Evolutionary conservation across 2,329 filamentous ascomycete species (phyloP).

Genomic region (Amylocarpus encephaloides): DNA sequence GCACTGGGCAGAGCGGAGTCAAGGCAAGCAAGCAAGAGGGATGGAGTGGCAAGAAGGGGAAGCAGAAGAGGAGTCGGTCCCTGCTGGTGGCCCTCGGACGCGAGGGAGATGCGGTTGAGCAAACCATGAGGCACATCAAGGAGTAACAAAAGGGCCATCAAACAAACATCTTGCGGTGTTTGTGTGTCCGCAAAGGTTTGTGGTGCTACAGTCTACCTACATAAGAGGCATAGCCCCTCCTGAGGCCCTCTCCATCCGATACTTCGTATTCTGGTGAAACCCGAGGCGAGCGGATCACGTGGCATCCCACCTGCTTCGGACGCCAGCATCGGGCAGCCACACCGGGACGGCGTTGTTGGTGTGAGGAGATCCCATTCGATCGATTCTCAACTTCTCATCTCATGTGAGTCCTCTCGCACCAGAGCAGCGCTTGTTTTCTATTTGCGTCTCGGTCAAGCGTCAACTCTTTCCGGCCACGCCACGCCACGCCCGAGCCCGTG

Average conservation of each 20-base stretch:
- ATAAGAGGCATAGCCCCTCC: background rate
- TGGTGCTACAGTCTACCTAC: background rate
- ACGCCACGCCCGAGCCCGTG: no score
- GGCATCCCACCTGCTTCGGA: no score
- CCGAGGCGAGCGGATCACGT: background rate
- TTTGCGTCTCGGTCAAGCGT: background rate
- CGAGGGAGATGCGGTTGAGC: slow-evolving; percentile 6
- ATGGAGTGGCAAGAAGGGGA: background rate
- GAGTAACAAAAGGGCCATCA: slow-evolving; percentile 7
- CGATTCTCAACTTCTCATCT: background rate
- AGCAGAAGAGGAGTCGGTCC: background rate
- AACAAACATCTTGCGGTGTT: slow-evolving; percentile 7
- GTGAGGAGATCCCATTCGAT: no score
- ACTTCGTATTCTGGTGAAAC: slow-evolving; percentile 8
- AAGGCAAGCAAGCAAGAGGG: no score
- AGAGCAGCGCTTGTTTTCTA: background rate
- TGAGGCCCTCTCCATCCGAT: slow-evolving; percentile 9
- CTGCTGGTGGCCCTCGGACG: slow-evolving; percentile 10
- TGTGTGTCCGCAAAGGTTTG: background rate
- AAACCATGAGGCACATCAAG: slow-evolving; percentile 16
- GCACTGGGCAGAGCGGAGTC: no score
- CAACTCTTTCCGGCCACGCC: background rate
- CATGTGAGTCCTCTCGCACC: background rate
- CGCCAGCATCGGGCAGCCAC: background rate
- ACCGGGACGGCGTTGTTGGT: background rate